Evolutionary conservation across 169 alveolate genomes (phyloP), one percentile per base, ranked within the genome.

Genomic region (Eimeria maxima): DNA sequence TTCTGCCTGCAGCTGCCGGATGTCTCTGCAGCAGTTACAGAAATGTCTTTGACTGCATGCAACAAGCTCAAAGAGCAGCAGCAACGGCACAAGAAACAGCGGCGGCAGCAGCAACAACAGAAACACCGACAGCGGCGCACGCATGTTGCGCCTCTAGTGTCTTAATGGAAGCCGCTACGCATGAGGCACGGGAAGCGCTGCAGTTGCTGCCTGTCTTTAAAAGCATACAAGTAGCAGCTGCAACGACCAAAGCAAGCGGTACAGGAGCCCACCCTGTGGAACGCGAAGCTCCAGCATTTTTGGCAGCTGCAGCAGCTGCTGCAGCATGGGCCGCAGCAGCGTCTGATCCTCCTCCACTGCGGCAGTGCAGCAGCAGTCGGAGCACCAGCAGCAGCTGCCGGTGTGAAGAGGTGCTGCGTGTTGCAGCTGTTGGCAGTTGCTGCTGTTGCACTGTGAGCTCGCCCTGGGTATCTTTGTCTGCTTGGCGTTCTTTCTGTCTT

Each of bases 1-100:
- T 74, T 4, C 84, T 74, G 50, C 84, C 84, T n/a, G 84, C 84
- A 33, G 84, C 84, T 13, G 84, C 84, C 18, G 84, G 84, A 4
- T 74, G 84, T 18, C 84, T 74, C 84, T 74, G 84, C 42, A 27
- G 53, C 84, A 33, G 57, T 50, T 74, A 74, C 45, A 74, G 0
- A 44, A 24, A 27, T 44, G 53, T 24, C 2, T 74, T 33, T 24
- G 84, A 74, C 84, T 27, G 84, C 45, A 18, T 74, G 84, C 60
- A 53, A 14, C 60, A 53, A 53, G 60, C 10, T 53, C 6, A 7
- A 53, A 14, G 0, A 53, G 60, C 60, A 53, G 60, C 60, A 53
- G 60, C 57, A 50, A 50, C 57, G 11, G 11, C 57, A 50, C 18
- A 7, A 53, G 60, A 14, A 53, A 53, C 60, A 53, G 60, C 60